These are phyloP conservation scores for Aquilaria yunnanensis DNA, from an alignment of 345 rosid species.

Conservation along the genomic window DNA sequence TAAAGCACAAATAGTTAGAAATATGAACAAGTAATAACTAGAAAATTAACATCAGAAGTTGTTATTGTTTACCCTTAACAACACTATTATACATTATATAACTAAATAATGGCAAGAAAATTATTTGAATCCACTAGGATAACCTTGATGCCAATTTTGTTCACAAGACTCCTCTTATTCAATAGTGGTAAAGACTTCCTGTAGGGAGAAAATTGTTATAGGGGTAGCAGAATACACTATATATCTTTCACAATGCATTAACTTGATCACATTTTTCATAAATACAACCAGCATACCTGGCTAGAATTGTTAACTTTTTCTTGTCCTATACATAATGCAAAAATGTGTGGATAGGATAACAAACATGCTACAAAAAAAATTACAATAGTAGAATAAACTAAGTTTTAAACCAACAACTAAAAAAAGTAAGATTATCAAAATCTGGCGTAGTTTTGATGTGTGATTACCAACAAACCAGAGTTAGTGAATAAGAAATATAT, in stretches of 20 bases:
- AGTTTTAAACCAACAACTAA: too few relatives aligned
- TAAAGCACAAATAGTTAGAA: neutral
- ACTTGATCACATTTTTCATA: neutral
- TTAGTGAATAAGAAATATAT: too few relatives aligned
- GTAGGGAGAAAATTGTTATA: constrained; percentile 14
- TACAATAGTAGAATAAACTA: too few relatives aligned
- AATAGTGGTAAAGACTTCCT: constrained; percentile 50
- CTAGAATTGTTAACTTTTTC: constrained; percentile 16
- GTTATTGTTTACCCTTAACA: too few relatives aligned
- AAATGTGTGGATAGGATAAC: too few relatives aligned
- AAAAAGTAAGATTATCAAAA: too few relatives aligned
- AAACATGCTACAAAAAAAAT: too few relatives aligned
- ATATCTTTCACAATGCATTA: neutral
- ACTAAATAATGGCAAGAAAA: neutral
- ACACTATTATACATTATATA: neutral
- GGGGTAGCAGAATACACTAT: neutral
- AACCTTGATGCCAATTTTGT: constrained; percentile 21
- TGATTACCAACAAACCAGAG: too few relatives aligned
- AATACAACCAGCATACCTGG: constrained; percentile 29
- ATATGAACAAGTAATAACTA: constrained; percentile 1
- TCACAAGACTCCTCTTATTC: constrained; percentile 24
- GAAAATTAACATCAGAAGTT: neutral
- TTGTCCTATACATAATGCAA: constrained; percentile 12
- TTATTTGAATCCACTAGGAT: neutral
- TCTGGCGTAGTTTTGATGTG: too few relatives aligned